These are phyloP conservation scores for Umbelopsis sp. DNA, from an alignment of 192 early-diverging fungal species.

Conservation along the genomic window DNA sequence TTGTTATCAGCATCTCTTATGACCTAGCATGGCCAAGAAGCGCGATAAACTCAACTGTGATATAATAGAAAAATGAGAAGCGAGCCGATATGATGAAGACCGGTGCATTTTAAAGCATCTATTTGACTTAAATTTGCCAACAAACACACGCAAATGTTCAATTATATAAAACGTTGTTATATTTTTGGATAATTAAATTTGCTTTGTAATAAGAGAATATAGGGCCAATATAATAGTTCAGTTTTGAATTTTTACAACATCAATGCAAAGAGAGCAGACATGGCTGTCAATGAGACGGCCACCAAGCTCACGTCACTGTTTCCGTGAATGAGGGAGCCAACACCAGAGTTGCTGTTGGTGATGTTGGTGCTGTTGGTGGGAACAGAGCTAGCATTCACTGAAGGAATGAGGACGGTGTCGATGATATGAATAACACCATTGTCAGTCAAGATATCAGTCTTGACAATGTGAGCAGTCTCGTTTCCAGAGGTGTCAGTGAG, in stretches of 20 bases:
- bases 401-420: conserved; percentile 37
- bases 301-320: not conserved
- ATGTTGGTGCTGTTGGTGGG: conserved; percentile 12
- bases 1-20: not conserved
- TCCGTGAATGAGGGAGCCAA: conserved; percentile 1
- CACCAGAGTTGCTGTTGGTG: not conserved
- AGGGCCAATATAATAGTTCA: not conserved
- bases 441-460: conserved; percentile 40
- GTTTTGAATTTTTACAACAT: conserved; percentile 9
- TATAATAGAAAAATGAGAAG: conserved; percentile 11
- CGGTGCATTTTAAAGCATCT: not conserved
- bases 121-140: not conserved
- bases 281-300: not conserved
- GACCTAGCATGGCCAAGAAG: not conserved
- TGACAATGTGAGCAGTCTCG: not conserved
- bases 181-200: conserved; percentile 3
- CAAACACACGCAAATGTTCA: not conserved
- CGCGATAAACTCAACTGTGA: not conserved
- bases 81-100: not conserved
- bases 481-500: conserved; percentile 10
- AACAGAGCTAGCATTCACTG: conserved; percentile 6
- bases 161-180: not conserved
- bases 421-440: conserved; percentile 56
- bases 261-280: conserved; percentile 4
- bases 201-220: conserved; percentile 17